Evolutionary conservation across 805 yeast species (phyloP), one percentile per base, ranked within the genome.

Genomic region (Pichia manshurica): DNA sequence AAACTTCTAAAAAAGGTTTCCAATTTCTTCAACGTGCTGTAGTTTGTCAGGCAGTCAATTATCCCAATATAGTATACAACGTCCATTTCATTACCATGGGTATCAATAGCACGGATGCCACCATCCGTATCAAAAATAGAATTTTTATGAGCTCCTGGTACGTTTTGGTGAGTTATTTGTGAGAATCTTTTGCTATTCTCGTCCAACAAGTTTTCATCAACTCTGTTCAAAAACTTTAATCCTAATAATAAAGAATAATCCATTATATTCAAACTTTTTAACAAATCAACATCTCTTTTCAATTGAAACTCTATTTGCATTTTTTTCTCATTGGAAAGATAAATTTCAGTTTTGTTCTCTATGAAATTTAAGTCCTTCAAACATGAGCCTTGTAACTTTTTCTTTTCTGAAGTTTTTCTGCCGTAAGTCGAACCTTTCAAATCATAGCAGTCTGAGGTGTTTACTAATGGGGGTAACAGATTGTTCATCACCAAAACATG

Each of bases 401-500:
- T 52, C 10, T 59, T 64, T 45, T 55, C 61, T 8, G 63, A 65
- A 0, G 84, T 88, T 53, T 65, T 68, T 55, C 95, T 73, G 2
- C 97, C 96, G 72, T 85, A 75, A 0, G 95, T 79, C 0, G 96
- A 88, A 1, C 99, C 99, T 63, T 93, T 93, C 63, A 93, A 74
- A 63, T 93, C 99, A 65, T 79, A 93, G 37, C 89, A 86, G 37
- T 77, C 69, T 63, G 89, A 95, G 47, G 91, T 82, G 53, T 86
- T 93, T 42, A 89, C 73, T 59, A 87, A 87, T 6, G 97, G 95
- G 0, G 99, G 98, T 67, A 95, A 93, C 42, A 93, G 74, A 61
- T 93, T 93, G 71, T 93, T 93, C 99, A 93, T 93, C 31, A 93
- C 96, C 46, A 93, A 73, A 56, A 93, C 91, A 66, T 93, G 95